Percentiles rank a stretch among this genome's conserved stretches.
These are phyloP conservation scores for Ophiosphaerella korrae DNA, from an alignment of 2,329 filamentous ascomycete genomes.

Conservation along the genomic window DNA sequence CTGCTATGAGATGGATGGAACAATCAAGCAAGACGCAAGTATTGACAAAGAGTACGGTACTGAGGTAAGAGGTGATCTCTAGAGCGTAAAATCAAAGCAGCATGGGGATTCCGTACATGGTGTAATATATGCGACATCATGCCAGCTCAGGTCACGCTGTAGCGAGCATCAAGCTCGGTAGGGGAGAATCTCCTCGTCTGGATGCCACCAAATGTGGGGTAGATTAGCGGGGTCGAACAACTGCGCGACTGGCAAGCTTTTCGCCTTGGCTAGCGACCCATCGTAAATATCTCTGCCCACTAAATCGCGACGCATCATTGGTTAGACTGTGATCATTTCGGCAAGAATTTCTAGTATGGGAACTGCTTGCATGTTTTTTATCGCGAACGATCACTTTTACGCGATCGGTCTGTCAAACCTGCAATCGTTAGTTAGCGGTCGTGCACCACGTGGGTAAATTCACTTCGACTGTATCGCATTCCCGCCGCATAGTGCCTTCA, in stretches of 20 bases:
- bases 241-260: slow-evolving; percentile 12
- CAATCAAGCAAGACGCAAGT: background rate
- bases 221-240: slow-evolving; percentile 10
- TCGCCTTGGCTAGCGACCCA: slow-evolving; percentile 1
- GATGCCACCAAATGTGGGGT: slow-evolving; percentile 21
- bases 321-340: slow-evolving; percentile 12
- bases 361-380: background rate
- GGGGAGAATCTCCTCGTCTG: slow-evolving; percentile 21
- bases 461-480: slow-evolving; percentile 13
- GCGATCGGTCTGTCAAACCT: background rate
- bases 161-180: background rate
- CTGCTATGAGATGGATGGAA: background rate
- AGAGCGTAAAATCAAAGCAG: too few relatives aligned
- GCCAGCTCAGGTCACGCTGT: slow-evolving; percentile 5
- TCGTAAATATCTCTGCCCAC: slow-evolving; percentile 13
- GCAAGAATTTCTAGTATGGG: slow-evolving; percentile 17
- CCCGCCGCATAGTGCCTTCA: background rate
- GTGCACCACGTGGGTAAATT: slow-evolving; percentile 24
- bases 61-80: background rate
- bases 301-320: slow-evolving; percentile 24
- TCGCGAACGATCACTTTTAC: slow-evolving; percentile 1
- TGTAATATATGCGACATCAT: background rate
- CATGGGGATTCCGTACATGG: too few relatives aligned
- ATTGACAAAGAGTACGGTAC: background rate
- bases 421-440: slow-evolving; percentile 8